Evolutionary conservation across 1,284 basidiomycete species (phyloP).

Genomic region (Moniliophthora roreri): DNA sequence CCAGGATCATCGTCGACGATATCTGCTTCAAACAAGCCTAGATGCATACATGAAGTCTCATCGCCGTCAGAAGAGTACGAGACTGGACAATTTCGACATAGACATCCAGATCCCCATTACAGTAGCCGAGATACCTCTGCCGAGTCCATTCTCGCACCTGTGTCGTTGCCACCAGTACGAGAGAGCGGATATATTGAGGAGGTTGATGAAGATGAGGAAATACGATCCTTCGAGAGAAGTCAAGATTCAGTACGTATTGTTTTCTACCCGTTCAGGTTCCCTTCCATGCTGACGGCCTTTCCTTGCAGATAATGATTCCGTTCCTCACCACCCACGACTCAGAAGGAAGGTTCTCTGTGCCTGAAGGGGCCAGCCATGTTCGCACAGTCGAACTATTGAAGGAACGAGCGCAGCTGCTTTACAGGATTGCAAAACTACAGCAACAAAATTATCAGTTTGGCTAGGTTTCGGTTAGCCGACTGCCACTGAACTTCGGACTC

Average conservation of each 20-base stretch:
- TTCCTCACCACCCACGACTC: no score
- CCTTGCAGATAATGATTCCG: no score
- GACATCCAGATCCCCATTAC: not conserved
- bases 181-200: not conserved
- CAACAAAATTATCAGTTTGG: no score
- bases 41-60: not conserved
- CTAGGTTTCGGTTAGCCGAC: no score
- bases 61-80: not conserved
- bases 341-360: not conserved
- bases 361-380: not conserved
- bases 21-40: not conserved
- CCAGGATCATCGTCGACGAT: not conserved
- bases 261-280: no score
- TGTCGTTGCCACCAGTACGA: not conserved
- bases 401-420: not conserved
- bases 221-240: not conserved
- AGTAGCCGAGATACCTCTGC: not conserved
- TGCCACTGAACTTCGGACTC: no score
- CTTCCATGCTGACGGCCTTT: no score
- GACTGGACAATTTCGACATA: not conserved
- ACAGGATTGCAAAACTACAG: constrained; percentile 1
- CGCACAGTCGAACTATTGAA: not conserved
- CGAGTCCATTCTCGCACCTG: not conserved
- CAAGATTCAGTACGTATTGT: no score
- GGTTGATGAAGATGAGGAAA: not conserved